A percentile compares a stretch with the other conserved stretches of the same genome.
phyloP scores from a whole-genome alignment of 257 asterid genomes.

The Gentiana macrophylla region DNA sequence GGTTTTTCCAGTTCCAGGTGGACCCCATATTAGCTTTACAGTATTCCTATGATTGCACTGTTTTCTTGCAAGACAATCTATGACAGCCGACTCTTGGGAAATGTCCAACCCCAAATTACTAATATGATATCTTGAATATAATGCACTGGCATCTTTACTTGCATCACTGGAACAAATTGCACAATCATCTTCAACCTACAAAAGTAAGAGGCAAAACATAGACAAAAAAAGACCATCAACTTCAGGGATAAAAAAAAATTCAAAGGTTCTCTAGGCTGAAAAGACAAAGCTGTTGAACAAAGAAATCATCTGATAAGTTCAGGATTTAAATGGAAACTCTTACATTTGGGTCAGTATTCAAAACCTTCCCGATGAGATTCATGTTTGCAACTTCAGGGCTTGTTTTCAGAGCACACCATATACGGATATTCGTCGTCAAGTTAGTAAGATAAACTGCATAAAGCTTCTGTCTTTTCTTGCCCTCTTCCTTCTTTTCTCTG shows the following conservation, averaged over 20 bases:
- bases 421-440: not conserved
- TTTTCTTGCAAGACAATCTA: slow-evolving; percentile 31
- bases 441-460: not conserved
- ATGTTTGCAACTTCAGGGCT: not conserved
- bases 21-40: slow-evolving; percentile 70
- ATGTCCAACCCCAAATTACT: slow-evolving; percentile 28
- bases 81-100: slow-evolving; percentile 43
- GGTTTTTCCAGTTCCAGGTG: slow-evolving; percentile 83
- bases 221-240: not conserved
- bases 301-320: not conserved
- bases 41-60: slow-evolving; percentile 34
- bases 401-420: slow-evolving; percentile 7
- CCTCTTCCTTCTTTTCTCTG: not conserved
- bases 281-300: not conserved
- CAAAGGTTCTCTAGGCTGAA: not conserved
- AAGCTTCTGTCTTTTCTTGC: not conserved
- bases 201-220: not conserved
- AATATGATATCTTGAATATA: slow-evolving; percentile 10
- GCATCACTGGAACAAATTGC: slow-evolving; percentile 17
- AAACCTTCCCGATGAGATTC: not conserved
- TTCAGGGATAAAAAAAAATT: not conserved
- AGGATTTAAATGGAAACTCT: not conserved
- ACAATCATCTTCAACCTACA: slow-evolving; percentile 32
- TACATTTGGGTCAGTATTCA: not conserved
- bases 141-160: slow-evolving; percentile 1